Base-by-base conservation (phyloP, 495 filamentous ascomycete species). In the Chaetomidium leptoderma region DNA sequence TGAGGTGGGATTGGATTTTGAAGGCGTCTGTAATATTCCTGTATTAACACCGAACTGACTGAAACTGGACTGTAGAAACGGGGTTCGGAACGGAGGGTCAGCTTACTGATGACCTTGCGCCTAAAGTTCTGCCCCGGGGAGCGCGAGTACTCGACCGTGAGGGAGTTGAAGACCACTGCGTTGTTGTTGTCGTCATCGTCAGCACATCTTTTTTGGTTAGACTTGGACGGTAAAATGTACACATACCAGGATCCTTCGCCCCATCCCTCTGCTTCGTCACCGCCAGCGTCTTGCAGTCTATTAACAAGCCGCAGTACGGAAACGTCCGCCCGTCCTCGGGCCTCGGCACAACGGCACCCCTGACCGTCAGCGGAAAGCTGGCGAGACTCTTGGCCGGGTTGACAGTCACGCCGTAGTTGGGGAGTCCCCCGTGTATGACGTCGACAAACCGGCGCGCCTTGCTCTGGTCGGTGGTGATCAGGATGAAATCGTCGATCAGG, bases 401-500 rank as follows among this genome's bases (percentile, higher is more conserved):
- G 32, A 97, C 87, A 2, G 72, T 69, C 27, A 97, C 84, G 21
- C 93, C 93, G 64, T 92, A 96, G 35, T 82, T 78, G 1, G 85
- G 84, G 27, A 91, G 69, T 4, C 92, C 93, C 1, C 73, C 63
- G 61, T 93, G 82, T 91, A 97, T 95, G 35, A 83, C 77, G 44
- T 82, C 71, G 24, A 96, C 70, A 63, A 98, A 97, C 14, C 74
- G 72, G 50, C 72, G 74, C 0, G 90, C 92, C 63, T 89, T 80
- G 0, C 67, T 59, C 37, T 64, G 71, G 50, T 89, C 75, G 0
- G 84, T 82, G 2, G 90, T 96, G 63, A 98, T 85, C 43, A 97
- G 81, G 17, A 97, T 72, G 62, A 97, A 97, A 63, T 98, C 93
- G 51, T 98, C 93, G 39, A 95, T 87, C 2, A 96, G 79, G 37